Evolutionary conservation across 495 filamentous ascomycete species (phyloP), one percentile per base, ranked within the genome.

Genomic region (Podospora pseudoanserina): DNA sequence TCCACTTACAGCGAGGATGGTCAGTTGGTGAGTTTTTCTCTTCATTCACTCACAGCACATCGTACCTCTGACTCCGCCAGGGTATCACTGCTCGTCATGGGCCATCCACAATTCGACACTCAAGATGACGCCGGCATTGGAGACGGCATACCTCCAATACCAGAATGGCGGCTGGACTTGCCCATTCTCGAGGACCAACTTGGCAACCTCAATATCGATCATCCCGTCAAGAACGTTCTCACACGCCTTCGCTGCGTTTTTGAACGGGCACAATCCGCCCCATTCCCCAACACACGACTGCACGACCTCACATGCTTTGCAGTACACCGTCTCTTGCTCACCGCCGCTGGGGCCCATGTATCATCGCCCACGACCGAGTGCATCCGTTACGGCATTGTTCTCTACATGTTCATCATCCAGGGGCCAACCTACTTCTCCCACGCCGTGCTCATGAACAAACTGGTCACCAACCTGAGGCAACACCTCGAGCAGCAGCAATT

Each of bases 381-480:
- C 65, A 67, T 85, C 44, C 81, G 81, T n/a, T 82, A 79, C 68
- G 78, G 74, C 26, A 79, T 78, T 13, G 70, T 81, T 4, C 70
- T 85, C 4, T 84, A 82, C 73, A 84, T 86, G 82, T 79, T 86
- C 39, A 79, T 79, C 28, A 73, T 80, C 19, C 83, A 85, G 18
- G 84, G 83, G 1, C 78, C 81, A 23, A 84, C 82, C 16, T 86
- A 85, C 69, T 85, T 80, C 68, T 79, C 83, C 5, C 84, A 86
- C 64, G 80, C 67, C 0, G 75, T 75, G 20, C 73, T 84, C 15
- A 54, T 79, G 44, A 75, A 81, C 34, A 69, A 66, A 0, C 73
- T 82, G 13, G 66, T 82, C 30, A 65, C 65, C 11, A 73, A 70
- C 34, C 70, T 83, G 15, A 73, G 70, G n/a, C 20, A 63, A 4